Evolutionary conservation across 176 grass and related monocot genomes (phyloP), one percentile per base, ranked within the genome.

Genomic region (Avena sativa): DNA sequence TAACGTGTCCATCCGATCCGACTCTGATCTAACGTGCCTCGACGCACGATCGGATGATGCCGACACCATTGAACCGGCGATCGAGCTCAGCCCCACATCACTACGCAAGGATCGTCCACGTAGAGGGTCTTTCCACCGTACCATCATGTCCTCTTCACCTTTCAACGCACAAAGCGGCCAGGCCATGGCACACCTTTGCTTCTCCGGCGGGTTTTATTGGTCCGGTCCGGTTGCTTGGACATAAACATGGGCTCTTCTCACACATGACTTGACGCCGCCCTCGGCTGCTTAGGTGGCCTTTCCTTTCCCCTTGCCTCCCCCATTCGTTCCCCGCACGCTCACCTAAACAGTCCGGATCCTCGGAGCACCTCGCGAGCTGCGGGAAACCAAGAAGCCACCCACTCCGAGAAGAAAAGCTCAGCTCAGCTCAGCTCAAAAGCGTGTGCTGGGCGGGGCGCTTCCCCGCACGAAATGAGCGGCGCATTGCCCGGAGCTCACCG

Each of bases 381-480:
- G 63, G 51, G 70, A 76, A 76, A 71, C 90, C 77, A 71, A 81
- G 77, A 63, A 85, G 67, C 49, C 63, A 60, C 13, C 67, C 6
- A 38, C 83, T 85, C 73, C 46, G 4, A 13, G 68, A 32, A 53
- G 14, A 25, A 48, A 68, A 68, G 77, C 83, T 85, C 83, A 80
- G 5, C 38, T 43, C 83, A 84, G 38, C 38, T 43, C 40, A 43
- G 40, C 40, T 43, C 40, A 43, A 43, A 43, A 43, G 40, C 7
- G 40, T 43, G 40, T 43, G 40, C 40, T 43, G 40, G 40, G 40
- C 40, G 40, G 69, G 73, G 73, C 26, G 70, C 52, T 88, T 47
- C 64, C 13, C 65, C 11, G 28, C 77, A 32, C 82, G 90, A 81
- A 47, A 91, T 91, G 90, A 91, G 77, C 82, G 2, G 60, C 68